Base-by-base conservation (phyloP, 176 grass and related monocot species). In the Musa acuminata region DNA sequence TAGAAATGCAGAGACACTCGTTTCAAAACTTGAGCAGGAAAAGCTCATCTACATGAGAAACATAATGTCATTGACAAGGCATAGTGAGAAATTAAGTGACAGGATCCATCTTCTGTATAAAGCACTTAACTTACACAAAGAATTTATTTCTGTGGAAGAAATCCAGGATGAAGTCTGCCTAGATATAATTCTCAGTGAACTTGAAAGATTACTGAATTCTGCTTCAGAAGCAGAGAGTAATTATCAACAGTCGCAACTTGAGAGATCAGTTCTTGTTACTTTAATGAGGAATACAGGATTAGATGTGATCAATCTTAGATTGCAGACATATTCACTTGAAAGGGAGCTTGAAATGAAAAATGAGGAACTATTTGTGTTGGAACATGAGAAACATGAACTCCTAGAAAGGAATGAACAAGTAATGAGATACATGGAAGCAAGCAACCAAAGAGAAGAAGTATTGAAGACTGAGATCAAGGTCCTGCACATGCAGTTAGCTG, bases 211-310 rank as follows among this genome's bases (percentile, higher is more conserved):
- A 67, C 26, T 91, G 66, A 81, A 85, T 74, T 82, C 81, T 50
- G 84, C 77, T 85, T 88, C 81, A 55, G 83, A 91, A 48, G 79
- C 58, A 2, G 87, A 97, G 87, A 66, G 85, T 82, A 71, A 70
- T 21, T 90, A 93, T 68, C 75, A 55, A 48, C 77, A 82, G 69
- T 79, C 85, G 77, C 79, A 89, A 62, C 77, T 74, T 8, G 86
- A 98, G 84, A 79, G 89, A 51, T 85, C 82, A 75, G 86, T 98
- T 80, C 67, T 94, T 66, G 57, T 80, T 58, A 87, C 86, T 65
- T 53, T 91, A 80, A 12, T 98, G 60, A 82, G 80, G 76, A 83
- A 98, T 69, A 73, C 93, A 86, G 90, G 82, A 51, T 60, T 71
- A 53, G 86, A 93, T 72, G 63, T 93, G 65, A 81, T 71, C 73